These are phyloP conservation scores for Penicillium parvum DNA, from an alignment of 495 filamentous ascomycete genomes.

Conservation along the genomic window DNA sequence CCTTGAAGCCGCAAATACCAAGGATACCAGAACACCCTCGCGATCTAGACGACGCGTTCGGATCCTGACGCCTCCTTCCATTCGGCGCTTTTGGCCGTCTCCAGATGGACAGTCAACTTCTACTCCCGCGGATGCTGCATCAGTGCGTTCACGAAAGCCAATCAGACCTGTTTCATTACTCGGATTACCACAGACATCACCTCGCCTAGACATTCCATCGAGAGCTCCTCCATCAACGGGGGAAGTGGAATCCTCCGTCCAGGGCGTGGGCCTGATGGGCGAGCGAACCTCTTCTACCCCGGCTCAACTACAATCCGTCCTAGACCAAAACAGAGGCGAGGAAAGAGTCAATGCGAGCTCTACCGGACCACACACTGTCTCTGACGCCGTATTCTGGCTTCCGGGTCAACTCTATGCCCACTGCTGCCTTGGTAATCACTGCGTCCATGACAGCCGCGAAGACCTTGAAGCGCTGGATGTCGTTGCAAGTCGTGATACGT, in stretches of 20 bases:
- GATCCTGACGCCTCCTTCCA: not conserved
- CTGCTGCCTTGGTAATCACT: conserved; percentile 12
- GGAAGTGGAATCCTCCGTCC: not conserved
- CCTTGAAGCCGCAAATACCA: not conserved
- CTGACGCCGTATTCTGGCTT: conserved; percentile 7
- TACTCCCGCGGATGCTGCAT: not conserved
- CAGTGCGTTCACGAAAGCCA: not conserved
- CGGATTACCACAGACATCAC: conserved; percentile 2
- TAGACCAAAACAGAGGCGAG: not conserved
- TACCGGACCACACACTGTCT: not conserved
- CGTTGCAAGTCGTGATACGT: conserved; percentile 25
- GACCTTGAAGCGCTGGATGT: conserved; percentile 10
- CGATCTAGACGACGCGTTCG: not conserved
- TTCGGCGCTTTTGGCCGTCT: conserved; percentile 1
- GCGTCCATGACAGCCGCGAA: not conserved
- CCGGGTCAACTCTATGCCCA: conserved; percentile 13
- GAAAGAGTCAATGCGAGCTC: not conserved
- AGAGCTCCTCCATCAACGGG: not conserved
- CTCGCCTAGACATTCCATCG: conserved; percentile 9
- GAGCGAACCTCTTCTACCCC: not conserved
- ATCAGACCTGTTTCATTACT: conserved; percentile 4
- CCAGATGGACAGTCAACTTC: not conserved
- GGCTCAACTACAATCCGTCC: conserved; percentile 1
- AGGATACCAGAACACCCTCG: not conserved
- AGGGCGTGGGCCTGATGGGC: not conserved